Base-by-base conservation (phyloP, 1,284 basidiomycete genomes). In the Melampsora abietis-canadensis region DNA sequence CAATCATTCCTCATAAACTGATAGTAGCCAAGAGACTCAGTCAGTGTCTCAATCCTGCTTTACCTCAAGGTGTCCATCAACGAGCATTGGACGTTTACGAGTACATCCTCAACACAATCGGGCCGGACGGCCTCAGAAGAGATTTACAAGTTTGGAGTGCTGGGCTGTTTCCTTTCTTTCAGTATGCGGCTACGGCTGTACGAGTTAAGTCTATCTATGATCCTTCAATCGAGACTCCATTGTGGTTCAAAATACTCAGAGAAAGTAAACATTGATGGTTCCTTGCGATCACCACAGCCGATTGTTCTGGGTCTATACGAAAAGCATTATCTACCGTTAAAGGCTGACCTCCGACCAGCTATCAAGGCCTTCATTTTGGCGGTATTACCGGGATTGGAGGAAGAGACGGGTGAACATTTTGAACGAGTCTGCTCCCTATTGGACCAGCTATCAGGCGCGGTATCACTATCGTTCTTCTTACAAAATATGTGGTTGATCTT, bases 111-210 rank as follows among this genome's bases (percentile, higher is more conserved):
- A 87, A 88, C 6, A 89, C 94, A 21, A 88, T 97, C 47, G 94
- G 94, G 57, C 92, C 87, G 0, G 94, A 97, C 78, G 94, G 94
- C 8, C 83, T 98, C 57, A 88, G 88, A 76, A 87, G 89, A 61
- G 96, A 99, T 83, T 85, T 99, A 4, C 86, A 91, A 0, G 85
- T 98, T 19, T 99, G 96, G 96, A 93, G 93, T 0, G 91, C 92
- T 4, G 96, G 96, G 3, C 83, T 99, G 10, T 95, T 99, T 80
- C 96, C 96, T 0, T 98, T 98, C 87, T 98, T 98, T 81, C 93
- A 97, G 82, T 97, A 93, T 82, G 94, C 96, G 5, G 90, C 94
- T 17, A 98, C 94, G 6, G 94, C 92, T 24, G 93, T 95, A 75
- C 91, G 91, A 85, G 91, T 90, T 79, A 77, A 78, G 66, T 59